A percentile compares a stretch with the other conserved stretches of the same genome.
phyloP scores from a whole-genome alignment of 1,139 yeast genomes.

The Nakaseomyces uthaithaninus region DNA sequence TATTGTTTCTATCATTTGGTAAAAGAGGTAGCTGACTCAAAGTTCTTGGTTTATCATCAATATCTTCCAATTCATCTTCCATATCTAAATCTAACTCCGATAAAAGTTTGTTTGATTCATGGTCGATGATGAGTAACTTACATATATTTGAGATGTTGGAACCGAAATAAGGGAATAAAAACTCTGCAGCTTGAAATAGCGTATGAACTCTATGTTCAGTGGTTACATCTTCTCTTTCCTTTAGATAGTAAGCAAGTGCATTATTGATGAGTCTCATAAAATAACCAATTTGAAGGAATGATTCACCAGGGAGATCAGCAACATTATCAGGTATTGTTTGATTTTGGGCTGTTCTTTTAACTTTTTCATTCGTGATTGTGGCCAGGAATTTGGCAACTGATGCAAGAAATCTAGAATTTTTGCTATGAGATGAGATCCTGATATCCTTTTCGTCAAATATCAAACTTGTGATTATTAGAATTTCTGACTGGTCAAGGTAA shows the following conservation, averaged over 20 bases:
- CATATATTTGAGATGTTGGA: conserved; percentile 22
- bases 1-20: conserved; percentile 21
- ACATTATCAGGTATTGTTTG: conserved; percentile 18
- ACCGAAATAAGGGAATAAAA: conserved; percentile 27
- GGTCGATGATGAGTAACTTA: conserved; percentile 21
- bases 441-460: conserved; percentile 38
- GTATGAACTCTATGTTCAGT: conserved; percentile 15
- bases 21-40: conserved; percentile 13
- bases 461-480: conserved; percentile 36
- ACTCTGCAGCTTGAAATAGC: conserved; percentile 29
- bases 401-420: conserved; percentile 31
- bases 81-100: conserved; percentile 11
- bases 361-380: conserved; percentile 33
- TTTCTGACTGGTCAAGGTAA: conserved; percentile 52
- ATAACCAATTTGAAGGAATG: conserved; percentile 36
- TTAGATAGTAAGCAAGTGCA: conserved; percentile 29
- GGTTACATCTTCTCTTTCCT: conserved; percentile 2
- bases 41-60: background rate
- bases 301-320: conserved; percentile 31
- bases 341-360: background rate
- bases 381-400: conserved; percentile 42
- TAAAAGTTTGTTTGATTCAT: conserved; percentile 15
- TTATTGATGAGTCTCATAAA: conserved; percentile 35
- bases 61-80: conserved; percentile 9
- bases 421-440: conserved; percentile 28